Percentiles rank a stretch among this genome's conserved stretches.
Evolutionary conservation across 306 rosid genomes (phyloP).

Genomic region (Fragaria nilgerrensis): DNA sequence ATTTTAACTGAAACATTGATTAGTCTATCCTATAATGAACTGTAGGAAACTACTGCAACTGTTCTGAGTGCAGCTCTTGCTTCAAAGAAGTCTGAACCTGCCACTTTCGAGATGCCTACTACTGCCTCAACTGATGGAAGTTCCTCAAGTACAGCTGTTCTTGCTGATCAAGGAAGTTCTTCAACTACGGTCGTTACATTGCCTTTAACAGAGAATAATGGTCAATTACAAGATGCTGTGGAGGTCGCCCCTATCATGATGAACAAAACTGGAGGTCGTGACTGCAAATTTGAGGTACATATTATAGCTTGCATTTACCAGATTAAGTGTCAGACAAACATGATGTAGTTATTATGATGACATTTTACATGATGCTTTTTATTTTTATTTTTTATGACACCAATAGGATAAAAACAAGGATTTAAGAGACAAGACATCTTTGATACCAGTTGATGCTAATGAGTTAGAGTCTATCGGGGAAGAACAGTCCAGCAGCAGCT

Average conservation of each 20-base stretch:
- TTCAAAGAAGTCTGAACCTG: conserved; percentile 42
- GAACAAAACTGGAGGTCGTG: conserved; percentile 18
- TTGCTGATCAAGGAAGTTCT: conserved; percentile 24
- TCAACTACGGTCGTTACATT: conserved; percentile 14
- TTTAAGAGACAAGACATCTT: conserved; percentile 12
- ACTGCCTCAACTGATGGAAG: conserved; percentile 25
- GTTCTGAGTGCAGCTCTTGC: conserved; percentile 56
- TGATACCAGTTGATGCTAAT: conserved; percentile 16
- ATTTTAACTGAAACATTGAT: not conserved
- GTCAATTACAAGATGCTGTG: conserved; percentile 23
- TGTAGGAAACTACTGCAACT: conserved; percentile 55
- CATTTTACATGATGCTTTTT: not conserved
- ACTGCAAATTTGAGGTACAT: conserved; percentile 32
- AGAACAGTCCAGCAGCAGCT: conserved; percentile 20
- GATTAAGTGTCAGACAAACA: not conserved
- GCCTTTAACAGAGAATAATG: conserved; percentile 13
- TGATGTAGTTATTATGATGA: not conserved
- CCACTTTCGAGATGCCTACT: conserved; percentile 29
- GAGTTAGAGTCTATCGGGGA: conserved; percentile 16
- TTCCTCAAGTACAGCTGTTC: conserved; percentile 26
- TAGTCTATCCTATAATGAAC: conserved; percentile 9
- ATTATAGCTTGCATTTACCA: not conserved
- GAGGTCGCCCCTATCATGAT: conserved; percentile 13
- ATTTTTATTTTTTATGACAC: not conserved
- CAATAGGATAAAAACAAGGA: conserved; percentile 25